These are phyloP conservation scores for Curvularia eragrostidis DNA, from an alignment of 2,329 filamentous ascomycete genomes.

Conservation along the genomic window DNA sequence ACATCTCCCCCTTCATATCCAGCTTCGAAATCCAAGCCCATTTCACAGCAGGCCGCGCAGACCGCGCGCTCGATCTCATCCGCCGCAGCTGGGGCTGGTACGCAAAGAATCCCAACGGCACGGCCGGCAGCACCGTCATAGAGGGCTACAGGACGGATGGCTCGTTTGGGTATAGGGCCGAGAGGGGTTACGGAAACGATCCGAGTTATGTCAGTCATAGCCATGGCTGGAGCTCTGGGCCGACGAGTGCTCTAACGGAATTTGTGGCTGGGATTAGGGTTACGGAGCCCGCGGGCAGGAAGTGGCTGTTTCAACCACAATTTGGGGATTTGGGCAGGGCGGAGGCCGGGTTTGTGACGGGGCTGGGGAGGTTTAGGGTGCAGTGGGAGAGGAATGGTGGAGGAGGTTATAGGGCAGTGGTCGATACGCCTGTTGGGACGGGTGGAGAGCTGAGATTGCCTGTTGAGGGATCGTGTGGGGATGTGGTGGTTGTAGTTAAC, in stretches of 20 bases:
- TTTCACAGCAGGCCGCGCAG: conserved; percentile 27
- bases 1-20: conserved; percentile 49
- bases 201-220: conserved; percentile 44
- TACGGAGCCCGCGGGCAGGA: conserved; percentile 17
- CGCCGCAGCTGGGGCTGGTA: conserved; percentile 41
- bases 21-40: conserved; percentile 48
- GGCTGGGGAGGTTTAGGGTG: conserved; percentile 21
- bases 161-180: conserved; percentile 44
- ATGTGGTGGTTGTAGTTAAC: not conserved
- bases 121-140: conserved; percentile 44
- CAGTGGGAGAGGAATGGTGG: not conserved
- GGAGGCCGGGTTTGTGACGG: conserved; percentile 26
- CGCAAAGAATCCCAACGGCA: conserved; percentile 42
- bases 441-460: not conserved
- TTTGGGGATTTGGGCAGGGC: conserved; percentile 26
- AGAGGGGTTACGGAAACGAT: conserved; percentile 43
- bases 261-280: conserved; percentile 18
- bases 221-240: conserved; percentile 48
- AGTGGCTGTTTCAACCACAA: conserved; percentile 38
- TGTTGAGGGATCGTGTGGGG: not conserved
- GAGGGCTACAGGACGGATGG: conserved; percentile 51
- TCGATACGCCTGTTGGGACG: conserved; percentile 8
- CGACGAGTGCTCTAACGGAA: conserved; percentile 19
- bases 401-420: not conserved
- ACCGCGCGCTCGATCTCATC: conserved; percentile 39